Conservation (phyloP, 352 stramenopile species). For the Pythium chondricola region DNA sequence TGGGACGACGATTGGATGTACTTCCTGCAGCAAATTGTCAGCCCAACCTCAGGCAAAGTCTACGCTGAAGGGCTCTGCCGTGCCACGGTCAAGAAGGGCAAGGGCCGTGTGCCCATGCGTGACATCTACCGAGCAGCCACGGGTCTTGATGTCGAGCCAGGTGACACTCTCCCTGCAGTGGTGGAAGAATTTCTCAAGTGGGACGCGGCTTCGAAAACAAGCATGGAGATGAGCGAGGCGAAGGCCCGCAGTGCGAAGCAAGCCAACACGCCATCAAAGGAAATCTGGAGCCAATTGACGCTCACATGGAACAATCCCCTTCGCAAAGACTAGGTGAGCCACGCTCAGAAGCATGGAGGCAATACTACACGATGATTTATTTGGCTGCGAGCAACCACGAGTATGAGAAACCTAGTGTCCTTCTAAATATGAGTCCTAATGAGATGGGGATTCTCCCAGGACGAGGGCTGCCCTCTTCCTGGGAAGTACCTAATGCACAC, state of each 20-base stretch:
- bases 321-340: neutral
- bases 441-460: too few species aligned
- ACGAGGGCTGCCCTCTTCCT: too few species aligned
- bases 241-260: neutral
- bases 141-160: slow-evolving; percentile 7
- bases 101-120: slow-evolving; percentile 9
- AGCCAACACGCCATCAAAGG: neutral
- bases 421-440: too few species aligned
- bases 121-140: slow-evolving; percentile 16
- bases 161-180: slow-evolving; percentile 9
- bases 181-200: slow-evolving; percentile 25
- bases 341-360: too few species aligned
- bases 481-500: too few species aligned
- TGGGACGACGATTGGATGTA: slow-evolving; percentile 27
- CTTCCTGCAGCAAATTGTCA: slow-evolving; percentile 25
- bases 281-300: slow-evolving; percentile 2
- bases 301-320: slow-evolving; percentile 11
- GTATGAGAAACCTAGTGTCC: too few species aligned
- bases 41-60: slow-evolving; percentile 20
- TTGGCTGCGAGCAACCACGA: too few species aligned
- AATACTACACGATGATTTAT: too few species aligned
- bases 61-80: slow-evolving; percentile 22
- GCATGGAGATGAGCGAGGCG: slow-evolving; percentile 21
- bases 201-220: slow-evolving; percentile 19
- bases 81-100: slow-evolving; percentile 17